Conservation (phyloP, 176 grass and related monocot genomes). For the Oryza rufipogon region DNA sequence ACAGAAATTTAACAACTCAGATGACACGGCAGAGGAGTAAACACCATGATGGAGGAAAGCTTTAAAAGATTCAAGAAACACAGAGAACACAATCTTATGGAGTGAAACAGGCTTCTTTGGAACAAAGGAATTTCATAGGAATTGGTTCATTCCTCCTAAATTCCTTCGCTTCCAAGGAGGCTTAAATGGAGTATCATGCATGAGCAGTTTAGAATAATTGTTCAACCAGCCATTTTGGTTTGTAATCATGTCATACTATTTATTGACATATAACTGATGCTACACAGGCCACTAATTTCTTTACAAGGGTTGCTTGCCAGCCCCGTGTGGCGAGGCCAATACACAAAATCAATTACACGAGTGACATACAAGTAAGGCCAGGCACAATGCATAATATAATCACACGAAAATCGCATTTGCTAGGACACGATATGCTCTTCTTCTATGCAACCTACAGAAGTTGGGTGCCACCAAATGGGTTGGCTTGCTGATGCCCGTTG, state of each 20-base stretch:
- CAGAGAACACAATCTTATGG: background rate
- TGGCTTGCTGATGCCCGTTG: conserved; percentile 53
- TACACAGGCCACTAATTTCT: conserved; percentile 52
- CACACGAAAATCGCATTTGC: conserved; percentile 68
- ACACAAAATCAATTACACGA: conserved; percentile 46
- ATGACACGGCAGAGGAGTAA: background rate
- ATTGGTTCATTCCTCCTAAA: too few species aligned
- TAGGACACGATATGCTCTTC: conserved; percentile 35
- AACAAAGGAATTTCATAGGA: too few species aligned
- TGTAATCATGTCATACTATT: conserved; percentile 46
- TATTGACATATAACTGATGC: conserved; percentile 48
- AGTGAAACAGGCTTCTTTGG: background rate
- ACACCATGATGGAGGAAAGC: background rate
- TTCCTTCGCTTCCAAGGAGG: too few species aligned
- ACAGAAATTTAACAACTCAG: background rate
- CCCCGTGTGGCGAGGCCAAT: conserved; percentile 50
- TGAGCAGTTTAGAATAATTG: background rate
- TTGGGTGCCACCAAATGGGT: conserved; percentile 61
- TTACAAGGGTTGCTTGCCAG: conserved; percentile 57
- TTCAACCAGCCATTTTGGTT: conserved; percentile 6
- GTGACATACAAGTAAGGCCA: conserved; percentile 39
- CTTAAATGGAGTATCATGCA: background rate
- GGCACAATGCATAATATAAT: conserved; percentile 56
- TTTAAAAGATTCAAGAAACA: background rate
- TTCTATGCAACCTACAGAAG: conserved; percentile 56